Evolutionary conservation across 495 filamentous ascomycete genomes (phyloP).

Genomic region (Penicillium bovifimosum): DNA sequence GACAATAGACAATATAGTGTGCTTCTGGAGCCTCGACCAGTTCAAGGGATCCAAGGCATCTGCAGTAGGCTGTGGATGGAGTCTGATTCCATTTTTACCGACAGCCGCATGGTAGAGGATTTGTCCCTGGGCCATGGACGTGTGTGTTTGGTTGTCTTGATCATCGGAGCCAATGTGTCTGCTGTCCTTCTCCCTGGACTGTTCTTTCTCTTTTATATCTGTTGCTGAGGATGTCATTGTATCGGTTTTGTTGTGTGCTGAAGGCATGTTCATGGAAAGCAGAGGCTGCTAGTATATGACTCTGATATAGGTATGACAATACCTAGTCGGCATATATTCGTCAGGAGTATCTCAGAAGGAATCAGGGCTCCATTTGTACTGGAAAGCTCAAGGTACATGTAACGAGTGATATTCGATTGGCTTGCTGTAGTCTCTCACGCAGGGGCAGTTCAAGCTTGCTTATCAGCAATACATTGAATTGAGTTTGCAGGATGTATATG

Average conservation of each 20-base stretch:
- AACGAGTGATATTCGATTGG: no score
- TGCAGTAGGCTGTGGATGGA: conserved; percentile 47
- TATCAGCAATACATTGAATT: no score
- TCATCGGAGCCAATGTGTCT: not conserved
- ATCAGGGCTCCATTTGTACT: no score
- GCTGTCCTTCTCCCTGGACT: not conserved
- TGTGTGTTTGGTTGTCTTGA: not conserved
- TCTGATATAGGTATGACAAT: not conserved
- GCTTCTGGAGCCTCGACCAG: conserved; percentile 47
- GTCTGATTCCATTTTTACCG: conserved; percentile 30
- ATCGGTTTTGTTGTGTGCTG: not conserved
- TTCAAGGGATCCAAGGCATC: conserved; percentile 57
- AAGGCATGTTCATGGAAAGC: no score
- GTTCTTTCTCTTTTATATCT: not conserved
- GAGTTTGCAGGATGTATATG: no score
- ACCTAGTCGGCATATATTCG: not conserved
- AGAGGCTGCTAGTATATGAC: not conserved
- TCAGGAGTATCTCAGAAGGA: no score
- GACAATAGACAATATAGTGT: conserved; percentile 48
- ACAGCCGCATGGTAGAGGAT: conserved; percentile 9
- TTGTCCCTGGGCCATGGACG: conserved; percentile 6
- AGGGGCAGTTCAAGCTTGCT: no score
- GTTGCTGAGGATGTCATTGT: not conserved
- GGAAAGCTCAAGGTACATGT: no score
- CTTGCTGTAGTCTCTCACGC: no score